Conservation (phyloP, 805 yeast genomes). For the Sugiyamaella mastotermitis region DNA sequence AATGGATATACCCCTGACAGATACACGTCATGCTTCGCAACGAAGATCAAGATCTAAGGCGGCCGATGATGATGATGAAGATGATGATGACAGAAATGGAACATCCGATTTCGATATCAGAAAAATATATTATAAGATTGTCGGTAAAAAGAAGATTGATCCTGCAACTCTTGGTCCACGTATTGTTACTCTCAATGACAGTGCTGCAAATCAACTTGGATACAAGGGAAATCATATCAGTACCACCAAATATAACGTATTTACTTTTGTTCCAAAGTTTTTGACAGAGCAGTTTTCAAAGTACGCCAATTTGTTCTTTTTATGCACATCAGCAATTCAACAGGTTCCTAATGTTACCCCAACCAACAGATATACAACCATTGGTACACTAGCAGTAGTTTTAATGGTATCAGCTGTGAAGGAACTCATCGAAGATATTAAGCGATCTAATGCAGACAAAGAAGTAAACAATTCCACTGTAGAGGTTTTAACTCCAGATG, state of each 20-base stretch:
- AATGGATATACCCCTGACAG: slow-evolving; percentile 28
- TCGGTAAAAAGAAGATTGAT: slow-evolving; percentile 24
- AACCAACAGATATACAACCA: slow-evolving; percentile 91
- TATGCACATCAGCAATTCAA: slow-evolving; percentile 88
- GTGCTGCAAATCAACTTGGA: slow-evolving; percentile 46
- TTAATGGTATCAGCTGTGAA: slow-evolving; percentile 86
- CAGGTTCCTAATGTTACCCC: slow-evolving; percentile 97
- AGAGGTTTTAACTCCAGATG: slow-evolving; percentile 49
- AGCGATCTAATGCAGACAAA: slow-evolving; percentile 80
- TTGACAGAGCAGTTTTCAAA: slow-evolving; percentile 94
- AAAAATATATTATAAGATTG: slow-evolving; percentile 25
- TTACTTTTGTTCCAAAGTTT: slow-evolving; percentile 92
- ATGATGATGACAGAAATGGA: slow-evolving; percentile 9
- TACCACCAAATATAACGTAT: slow-evolving; percentile 90
- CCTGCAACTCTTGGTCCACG: slow-evolving; percentile 46
- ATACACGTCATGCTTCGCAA: slow-evolving; percentile 10
- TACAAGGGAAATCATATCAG: slow-evolving; percentile 82
- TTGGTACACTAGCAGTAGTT: slow-evolving; percentile 83
- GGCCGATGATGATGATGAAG: slow-evolving; percentile 13
- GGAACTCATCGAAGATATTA: slow-evolving; percentile 85
- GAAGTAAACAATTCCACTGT: slow-evolving; percentile 80
- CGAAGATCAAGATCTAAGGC: slow-evolving; percentile 2
- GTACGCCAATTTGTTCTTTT: slow-evolving; percentile 90
- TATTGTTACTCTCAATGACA: slow-evolving; percentile 62
- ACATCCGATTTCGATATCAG: slow-evolving; percentile 31